Evolutionary conservation across 768 basidiomycete species (phyloP).

Genomic region (Pisolithus orientalis): DNA sequence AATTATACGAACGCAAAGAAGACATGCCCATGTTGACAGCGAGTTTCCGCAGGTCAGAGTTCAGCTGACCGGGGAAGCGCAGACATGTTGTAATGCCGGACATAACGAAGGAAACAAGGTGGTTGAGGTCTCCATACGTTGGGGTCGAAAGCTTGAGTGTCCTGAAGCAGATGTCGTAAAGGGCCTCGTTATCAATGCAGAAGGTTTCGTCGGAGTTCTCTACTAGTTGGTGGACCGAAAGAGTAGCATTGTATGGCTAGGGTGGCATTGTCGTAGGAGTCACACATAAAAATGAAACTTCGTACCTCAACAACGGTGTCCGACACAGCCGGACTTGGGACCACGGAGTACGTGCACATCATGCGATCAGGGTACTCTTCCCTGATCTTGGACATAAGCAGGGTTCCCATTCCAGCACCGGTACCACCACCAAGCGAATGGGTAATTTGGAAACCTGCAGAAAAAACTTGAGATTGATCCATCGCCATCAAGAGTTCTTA

Average conservation of each 20-base stretch:
- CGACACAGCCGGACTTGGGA: constrained; percentile 94
- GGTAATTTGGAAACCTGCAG: constrained; percentile 92
- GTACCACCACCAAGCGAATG: constrained; percentile 99
- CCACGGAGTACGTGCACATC: constrained; percentile 99
- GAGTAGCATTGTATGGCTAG: constrained; percentile 96
- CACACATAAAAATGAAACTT: not conserved
- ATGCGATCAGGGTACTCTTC: constrained; percentile 99
- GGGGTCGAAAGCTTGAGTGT: constrained; percentile 95
- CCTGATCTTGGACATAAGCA: constrained; percentile 97
- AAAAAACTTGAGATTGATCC: not conserved
- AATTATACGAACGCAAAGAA: not conserved
- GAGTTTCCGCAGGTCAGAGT: constrained; percentile 96
- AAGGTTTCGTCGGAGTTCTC: constrained; percentile 99
- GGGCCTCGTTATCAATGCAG: constrained; percentile 99
- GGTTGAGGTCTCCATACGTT: constrained; percentile 96
- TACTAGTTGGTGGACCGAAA: constrained; percentile 97
- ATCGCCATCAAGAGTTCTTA: not conserved
- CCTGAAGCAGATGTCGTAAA: constrained; percentile 98
- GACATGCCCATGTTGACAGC: constrained; percentile 96
- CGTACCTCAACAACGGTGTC: constrained; percentile 94
- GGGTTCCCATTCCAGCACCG: constrained; percentile 99
- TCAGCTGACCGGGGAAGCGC: constrained; percentile 99
- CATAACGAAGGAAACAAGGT: constrained; percentile 97
- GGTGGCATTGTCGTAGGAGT: not conserved
- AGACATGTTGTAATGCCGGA: constrained; percentile 97